Evolutionary conservation across 2,329 filamentous ascomycete species (phyloP), one percentile per base, ranked within the genome.

Genomic region (Salinomyces thailandicus): DNA sequence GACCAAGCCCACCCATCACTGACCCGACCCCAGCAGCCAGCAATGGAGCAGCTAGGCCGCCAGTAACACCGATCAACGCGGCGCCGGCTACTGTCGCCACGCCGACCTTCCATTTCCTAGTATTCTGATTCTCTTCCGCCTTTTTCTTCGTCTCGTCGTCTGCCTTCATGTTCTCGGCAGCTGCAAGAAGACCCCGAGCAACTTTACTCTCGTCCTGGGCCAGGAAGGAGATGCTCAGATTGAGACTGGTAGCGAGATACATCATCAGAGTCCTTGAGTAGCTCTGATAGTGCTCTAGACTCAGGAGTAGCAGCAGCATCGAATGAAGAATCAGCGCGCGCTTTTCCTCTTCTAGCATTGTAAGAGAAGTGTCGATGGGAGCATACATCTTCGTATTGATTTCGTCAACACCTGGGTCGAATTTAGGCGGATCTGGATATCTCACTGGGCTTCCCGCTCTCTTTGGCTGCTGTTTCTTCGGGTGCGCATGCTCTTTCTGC

Each of bases 1-100:
- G 68, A 2, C 85, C 85, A 8, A 84, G 61, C 0, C 85, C 85
- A 16, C 81, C 79, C 64, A 87, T 81, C 0, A 89, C 70, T 1
- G 76, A 79, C 16, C 87, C 87, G 27, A 96, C 71, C 1, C 85
- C 84, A 7, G 82, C 85, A 14, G 77, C 79, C 11, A 84, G 73
- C 2, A 96, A 67, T 0, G 85, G 79, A 1, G 81, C 77, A 6
- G 85, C 81, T 7, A 95, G 72, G 19, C 81, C 81, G 18, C 81
- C 81, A 0, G 86, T 94, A 3, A 83, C 74, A 7, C 78, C 78
- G n/a, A 95, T 87, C 1, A 94, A 66, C 0, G 83, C 84, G 1
- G 89, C 89, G 8, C 89, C 89, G 0, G 85, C 86, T 0, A 93
- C 85, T 6, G 82, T 84, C 0, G 87, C 89, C 17, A 95, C 68